A percentile compares a stretch with the other conserved stretches of the same genome.
Evolutionary conservation across 305 asterid species (phyloP).

Genomic region (Solanum hybrid): DNA sequence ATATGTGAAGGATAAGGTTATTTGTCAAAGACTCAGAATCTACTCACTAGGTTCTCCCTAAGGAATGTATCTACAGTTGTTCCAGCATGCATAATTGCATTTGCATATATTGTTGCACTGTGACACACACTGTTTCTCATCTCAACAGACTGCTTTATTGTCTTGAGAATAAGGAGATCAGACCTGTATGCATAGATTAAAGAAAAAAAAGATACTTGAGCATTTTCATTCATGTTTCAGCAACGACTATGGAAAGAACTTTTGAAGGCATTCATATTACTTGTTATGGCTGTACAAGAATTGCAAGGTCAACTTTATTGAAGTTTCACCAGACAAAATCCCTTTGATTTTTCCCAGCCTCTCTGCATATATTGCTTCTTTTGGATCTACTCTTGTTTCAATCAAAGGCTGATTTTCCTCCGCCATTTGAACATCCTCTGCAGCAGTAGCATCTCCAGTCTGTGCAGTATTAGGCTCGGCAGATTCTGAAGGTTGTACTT

Average conservation of each 20-base stretch:
- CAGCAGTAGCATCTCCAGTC: constrained; percentile 25
- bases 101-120: constrained; percentile 92
- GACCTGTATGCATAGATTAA: constrained; percentile 41
- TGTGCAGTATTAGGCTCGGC: constrained; percentile 31
- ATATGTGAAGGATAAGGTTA: background rate
- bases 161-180: constrained; percentile 92
- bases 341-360: constrained; percentile 61
- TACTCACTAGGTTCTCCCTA: constrained; percentile 75
- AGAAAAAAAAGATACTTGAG: background rate
- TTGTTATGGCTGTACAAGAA: constrained; percentile 89
- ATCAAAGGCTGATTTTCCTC: constrained; percentile 33
- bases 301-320: constrained; percentile 86
- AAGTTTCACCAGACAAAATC: constrained; percentile 87
- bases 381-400: constrained; percentile 23
- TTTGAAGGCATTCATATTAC: constrained; percentile 30
- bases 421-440: constrained; percentile 53
- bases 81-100: constrained; percentile 99
- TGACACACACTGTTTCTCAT: constrained; percentile 97
- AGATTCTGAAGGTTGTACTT: constrained; percentile 36
- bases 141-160: constrained; percentile 96
- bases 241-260: background rate
- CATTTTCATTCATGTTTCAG: background rate
- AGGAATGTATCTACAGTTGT: constrained; percentile 96
- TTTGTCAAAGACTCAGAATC: background rate
- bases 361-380: constrained; percentile 41